phyloP scores from a whole-genome alignment of 1,284 basidiomycete genomes.

The Violaceomyces palustris region DNA sequence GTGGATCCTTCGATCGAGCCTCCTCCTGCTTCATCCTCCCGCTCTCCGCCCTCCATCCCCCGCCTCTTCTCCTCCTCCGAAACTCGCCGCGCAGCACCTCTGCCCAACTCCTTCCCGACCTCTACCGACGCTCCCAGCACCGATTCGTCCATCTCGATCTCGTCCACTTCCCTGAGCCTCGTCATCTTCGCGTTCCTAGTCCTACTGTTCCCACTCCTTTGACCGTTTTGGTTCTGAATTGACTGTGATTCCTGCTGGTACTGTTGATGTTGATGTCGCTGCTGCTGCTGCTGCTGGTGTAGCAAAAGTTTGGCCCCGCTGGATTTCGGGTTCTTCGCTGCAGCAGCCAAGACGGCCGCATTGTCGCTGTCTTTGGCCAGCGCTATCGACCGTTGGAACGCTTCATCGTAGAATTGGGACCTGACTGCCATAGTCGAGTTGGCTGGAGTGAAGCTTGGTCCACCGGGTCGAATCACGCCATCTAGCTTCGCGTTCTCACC shows the following conservation, averaged over 20 bases:
- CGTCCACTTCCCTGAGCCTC: neutral
- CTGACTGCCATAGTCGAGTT: constrained; percentile 11
- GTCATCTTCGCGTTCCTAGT: neutral
- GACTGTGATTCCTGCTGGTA: too few relatives aligned
- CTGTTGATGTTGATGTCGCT: constrained; percentile 1
- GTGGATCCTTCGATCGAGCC: neutral
- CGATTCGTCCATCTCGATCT: neutral
- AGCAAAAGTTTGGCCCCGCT: neutral
- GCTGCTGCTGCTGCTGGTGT: neutral
- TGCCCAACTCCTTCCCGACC: too few relatives aligned
- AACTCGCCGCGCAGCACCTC: too few relatives aligned
- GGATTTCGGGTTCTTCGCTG: neutral
- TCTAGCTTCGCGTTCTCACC: neutral
- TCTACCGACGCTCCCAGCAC: too few relatives aligned
- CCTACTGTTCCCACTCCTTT: neutral
- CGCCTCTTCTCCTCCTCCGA: too few relatives aligned
- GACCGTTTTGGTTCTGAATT: too few relatives aligned
- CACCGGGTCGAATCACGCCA: neutral
- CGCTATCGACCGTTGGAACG: constrained; percentile 8
- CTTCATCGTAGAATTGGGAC: constrained; percentile 12
- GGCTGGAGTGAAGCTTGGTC: constrained; percentile 7
- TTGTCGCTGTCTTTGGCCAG: constrained; percentile 6
- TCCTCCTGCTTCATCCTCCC: neutral
- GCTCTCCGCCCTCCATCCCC: neutral
- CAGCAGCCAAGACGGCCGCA: constrained; percentile 3